Conservation (phyloP, 352 stramenopile genomes). For the Aphanomyces invadans region DNA sequence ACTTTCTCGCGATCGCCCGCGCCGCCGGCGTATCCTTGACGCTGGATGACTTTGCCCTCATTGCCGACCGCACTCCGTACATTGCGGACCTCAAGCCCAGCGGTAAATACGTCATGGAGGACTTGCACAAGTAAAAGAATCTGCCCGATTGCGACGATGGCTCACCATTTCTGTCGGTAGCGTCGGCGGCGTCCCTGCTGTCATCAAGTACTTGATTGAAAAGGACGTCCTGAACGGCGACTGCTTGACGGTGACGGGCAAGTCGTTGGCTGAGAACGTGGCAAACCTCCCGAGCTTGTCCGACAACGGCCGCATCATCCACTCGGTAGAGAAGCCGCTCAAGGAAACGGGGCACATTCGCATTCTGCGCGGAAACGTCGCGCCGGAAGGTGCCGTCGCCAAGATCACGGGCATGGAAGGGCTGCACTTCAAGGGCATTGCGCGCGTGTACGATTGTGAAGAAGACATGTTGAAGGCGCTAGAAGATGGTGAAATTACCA, state of each 20-base stretch:
- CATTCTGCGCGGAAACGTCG: conserved; percentile 96
- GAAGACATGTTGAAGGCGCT: conserved; percentile 91
- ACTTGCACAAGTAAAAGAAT: conserved; percentile 93
- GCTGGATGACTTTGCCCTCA: conserved; percentile 96
- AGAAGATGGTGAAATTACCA: conserved; percentile 90
- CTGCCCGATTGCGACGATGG: no score
- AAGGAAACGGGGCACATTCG: conserved; percentile 91
- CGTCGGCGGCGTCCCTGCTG: conserved; percentile 92
- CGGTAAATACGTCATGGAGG: conserved; percentile 98
- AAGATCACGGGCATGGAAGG: conserved; percentile 95
- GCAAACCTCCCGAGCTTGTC: conserved; percentile 90
- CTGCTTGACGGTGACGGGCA: conserved; percentile 97
- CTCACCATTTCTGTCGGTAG: no score
- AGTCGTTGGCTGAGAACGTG: conserved; percentile 96
- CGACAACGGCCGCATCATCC: conserved; percentile 95
- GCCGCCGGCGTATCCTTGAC: conserved; percentile 87
- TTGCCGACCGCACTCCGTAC: conserved; percentile 93
- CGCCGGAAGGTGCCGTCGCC: conserved; percentile 92
- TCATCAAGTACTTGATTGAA: conserved; percentile 98
- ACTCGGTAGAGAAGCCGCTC: conserved; percentile 87
- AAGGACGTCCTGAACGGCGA: conserved; percentile 94
- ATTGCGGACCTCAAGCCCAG: conserved; percentile 97
- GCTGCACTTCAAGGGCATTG: conserved; percentile 60
- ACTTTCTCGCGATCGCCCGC: conserved; percentile 97
- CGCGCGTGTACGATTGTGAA: conserved; percentile 92